phyloP scores from a whole-genome alignment of 345 rosid genomes.

The Toxicodendron radicans region DNA sequence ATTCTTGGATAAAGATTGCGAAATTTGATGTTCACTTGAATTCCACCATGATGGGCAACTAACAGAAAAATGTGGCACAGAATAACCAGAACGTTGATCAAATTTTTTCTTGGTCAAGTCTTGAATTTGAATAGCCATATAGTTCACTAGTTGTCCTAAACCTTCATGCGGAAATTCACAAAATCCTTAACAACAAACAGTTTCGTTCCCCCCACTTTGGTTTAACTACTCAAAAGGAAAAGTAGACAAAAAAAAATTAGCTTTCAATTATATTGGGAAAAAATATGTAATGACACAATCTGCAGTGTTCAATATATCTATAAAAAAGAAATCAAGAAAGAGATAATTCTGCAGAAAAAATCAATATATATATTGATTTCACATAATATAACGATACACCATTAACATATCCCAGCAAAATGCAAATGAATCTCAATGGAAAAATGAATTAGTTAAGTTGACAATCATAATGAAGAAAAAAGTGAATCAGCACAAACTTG shows the following conservation, averaged over 20 bases:
- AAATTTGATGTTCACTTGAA: constrained; percentile 32
- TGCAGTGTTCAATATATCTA: not conserved
- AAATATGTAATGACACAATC: not conserved
- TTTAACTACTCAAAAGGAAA: constrained; percentile 19
- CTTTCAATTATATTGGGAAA: not conserved
- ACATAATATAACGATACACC: not conserved
- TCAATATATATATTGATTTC: not conserved
- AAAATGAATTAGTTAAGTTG: not conserved
- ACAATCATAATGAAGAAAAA: not conserved
- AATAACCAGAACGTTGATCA: constrained; percentile 17
- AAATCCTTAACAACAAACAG: constrained; percentile 7
- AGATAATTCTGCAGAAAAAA: not conserved
- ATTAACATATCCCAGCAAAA: not conserved
- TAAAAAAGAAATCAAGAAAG: not conserved
- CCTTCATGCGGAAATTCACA: constrained; percentile 14
- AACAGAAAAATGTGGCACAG: constrained; percentile 25
- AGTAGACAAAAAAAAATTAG: constrained; percentile 4
- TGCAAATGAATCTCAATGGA: not conserved
- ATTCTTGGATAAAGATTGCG: constrained; percentile 22
- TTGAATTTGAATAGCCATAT: constrained; percentile 37
- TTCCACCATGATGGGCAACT: constrained; percentile 39
- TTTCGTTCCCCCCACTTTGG: constrained; percentile 17
- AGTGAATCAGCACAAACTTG: not conserved
- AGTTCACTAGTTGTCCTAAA: constrained; percentile 8
- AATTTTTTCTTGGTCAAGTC: constrained; percentile 34